Evolutionary conservation across 192 early-diverging fungal genomes (phyloP).

Genomic region (Backusella macrospora): DNA sequence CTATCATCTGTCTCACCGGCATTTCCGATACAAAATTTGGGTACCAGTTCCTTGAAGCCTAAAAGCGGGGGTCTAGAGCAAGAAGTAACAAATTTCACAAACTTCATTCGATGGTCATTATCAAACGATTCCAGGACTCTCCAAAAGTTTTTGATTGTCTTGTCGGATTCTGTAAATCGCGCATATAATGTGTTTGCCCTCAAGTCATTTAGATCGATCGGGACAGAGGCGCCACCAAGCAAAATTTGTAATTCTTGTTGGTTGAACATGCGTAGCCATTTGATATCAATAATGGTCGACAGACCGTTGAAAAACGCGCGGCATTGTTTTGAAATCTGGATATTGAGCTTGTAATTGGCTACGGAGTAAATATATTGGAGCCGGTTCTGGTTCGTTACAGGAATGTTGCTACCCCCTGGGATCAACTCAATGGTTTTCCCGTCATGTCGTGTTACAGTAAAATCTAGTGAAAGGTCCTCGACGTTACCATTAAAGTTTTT

Average conservation of each 20-base stretch:
- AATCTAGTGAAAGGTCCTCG: conserved; percentile 72
- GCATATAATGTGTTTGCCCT: conserved; percentile 73
- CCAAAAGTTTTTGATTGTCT: conserved; percentile 78
- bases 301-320: conserved; percentile 86
- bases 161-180: conserved; percentile 70
- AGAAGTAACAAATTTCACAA: conserved; percentile 89
- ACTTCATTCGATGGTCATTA: conserved; percentile 48
- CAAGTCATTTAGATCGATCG: conserved; percentile 81
- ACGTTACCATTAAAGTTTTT: conserved; percentile 75
- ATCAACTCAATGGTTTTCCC: conserved; percentile 62
- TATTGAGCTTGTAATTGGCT: conserved; percentile 88
- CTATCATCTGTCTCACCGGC: conserved; percentile 70
- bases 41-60: conserved; percentile 81
- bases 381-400: conserved; percentile 86
- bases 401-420: conserved; percentile 70
- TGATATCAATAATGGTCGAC: conserved; percentile 79
- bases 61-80: conserved; percentile 90
- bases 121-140: conserved; percentile 46
- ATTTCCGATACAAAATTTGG: conserved; percentile 71
- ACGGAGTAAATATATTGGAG: conserved; percentile 86
- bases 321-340: conserved; percentile 75
- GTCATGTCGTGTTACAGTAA: conserved; percentile 66
- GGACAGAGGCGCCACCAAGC: conserved; percentile 75
- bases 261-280: conserved; percentile 94
- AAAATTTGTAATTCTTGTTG: conserved; percentile 91